Conservation (phyloP, 148 eudicot genomes). For the Rhododendron williamsianum region DNA sequence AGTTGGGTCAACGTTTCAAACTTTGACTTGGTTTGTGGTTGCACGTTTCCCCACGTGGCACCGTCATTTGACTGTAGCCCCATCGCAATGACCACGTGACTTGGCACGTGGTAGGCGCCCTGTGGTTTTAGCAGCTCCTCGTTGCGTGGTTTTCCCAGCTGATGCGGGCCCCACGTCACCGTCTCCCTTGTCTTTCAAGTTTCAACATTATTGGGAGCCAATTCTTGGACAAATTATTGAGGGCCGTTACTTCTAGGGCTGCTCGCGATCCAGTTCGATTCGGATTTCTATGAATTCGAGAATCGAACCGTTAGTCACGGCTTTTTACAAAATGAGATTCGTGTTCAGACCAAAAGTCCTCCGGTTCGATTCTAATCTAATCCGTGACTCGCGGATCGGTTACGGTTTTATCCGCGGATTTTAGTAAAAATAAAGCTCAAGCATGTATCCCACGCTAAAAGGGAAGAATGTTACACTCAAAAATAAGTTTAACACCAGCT, state of each 20-base stretch:
- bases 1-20: conserved; percentile 18
- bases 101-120: conserved; percentile 34
- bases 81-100: conserved; percentile 15
- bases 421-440: too few species aligned
- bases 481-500: too few species aligned
- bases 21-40: neutral
- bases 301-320: too few species aligned
- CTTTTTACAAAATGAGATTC: too few species aligned
- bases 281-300: too few species aligned
- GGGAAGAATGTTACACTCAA: too few species aligned
- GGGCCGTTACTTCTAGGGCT: neutral
- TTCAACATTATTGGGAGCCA: neutral
- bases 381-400: too few species aligned
- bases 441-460: too few species aligned
- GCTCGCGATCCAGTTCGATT: too few species aligned
- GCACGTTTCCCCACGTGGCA: conserved; percentile 40
- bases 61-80: conserved; percentile 53
- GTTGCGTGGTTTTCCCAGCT: neutral
- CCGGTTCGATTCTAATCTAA: too few species aligned
- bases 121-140: neutral
- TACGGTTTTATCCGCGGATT: too few species aligned
- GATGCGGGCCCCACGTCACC: neutral
- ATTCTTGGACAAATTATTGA: neutral
- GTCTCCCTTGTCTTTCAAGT: neutral
- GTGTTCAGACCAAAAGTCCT: too few species aligned